A percentile compares a stretch with the other conserved stretches of the same genome.
Conservation (phyloP, 1,139 yeast species). For the Arxiozyma heterogenica region DNA sequence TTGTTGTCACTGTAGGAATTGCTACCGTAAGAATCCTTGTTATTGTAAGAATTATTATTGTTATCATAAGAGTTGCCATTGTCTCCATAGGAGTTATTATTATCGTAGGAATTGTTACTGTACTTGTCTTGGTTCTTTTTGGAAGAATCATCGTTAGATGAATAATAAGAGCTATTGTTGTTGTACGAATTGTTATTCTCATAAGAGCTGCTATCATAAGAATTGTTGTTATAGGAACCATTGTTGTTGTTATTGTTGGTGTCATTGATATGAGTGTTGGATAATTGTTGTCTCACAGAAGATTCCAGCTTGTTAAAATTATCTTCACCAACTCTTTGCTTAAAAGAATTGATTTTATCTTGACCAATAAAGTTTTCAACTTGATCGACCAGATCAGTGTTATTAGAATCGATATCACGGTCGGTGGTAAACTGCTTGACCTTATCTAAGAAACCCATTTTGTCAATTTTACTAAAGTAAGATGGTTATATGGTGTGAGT, state of each 20-base stretch:
- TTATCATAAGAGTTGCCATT: slow-evolving; percentile 1
- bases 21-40: slow-evolving; percentile 12
- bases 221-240: slow-evolving; percentile 7
- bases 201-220: slow-evolving; percentile 14
- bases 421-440: slow-evolving; percentile 9
- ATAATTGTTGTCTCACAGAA: slow-evolving; percentile 20
- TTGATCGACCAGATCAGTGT: slow-evolving; percentile 16
- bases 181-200: background rate
- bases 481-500: no score
- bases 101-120: slow-evolving; percentile 7
- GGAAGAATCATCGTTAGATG: background rate
- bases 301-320: slow-evolving; percentile 22
- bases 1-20: slow-evolving; percentile 22
- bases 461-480: background rate
- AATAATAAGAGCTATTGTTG: slow-evolving; percentile 9
- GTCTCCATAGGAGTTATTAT: slow-evolving; percentile 20
- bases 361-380: slow-evolving; percentile 21
- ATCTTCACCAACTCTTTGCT: slow-evolving; percentile 22
- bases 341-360: slow-evolving; percentile 20
- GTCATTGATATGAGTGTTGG: slow-evolving; percentile 20
- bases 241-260: slow-evolving; percentile 9
- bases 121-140: slow-evolving; percentile 20
- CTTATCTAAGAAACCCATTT: slow-evolving; percentile 32
- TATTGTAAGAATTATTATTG: slow-evolving; percentile 9
- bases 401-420: background rate